A percentile compares a stretch with the other conserved stretches of the same genome.
These are phyloP conservation scores for Saturnispora mendoncae DNA, from an alignment of 805 yeast genomes.

Conservation along the genomic window DNA sequence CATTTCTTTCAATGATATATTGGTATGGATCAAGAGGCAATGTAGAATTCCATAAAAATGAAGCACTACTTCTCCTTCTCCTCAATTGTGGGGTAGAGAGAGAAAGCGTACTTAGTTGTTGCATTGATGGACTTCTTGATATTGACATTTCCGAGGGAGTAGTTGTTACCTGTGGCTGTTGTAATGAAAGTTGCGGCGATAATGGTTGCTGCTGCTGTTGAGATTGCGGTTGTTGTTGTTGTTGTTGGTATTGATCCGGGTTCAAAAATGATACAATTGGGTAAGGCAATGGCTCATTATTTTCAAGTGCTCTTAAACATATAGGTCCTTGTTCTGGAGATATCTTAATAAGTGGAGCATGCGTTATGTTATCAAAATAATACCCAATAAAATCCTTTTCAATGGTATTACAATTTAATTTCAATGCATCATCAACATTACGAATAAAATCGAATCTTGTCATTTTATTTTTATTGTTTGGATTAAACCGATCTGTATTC, in stretches of 20 bases:
- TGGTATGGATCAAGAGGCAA: conserved; percentile 30
- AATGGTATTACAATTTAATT: conserved; percentile 22
- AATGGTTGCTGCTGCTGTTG: conserved; percentile 5
- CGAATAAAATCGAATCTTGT: conserved; percentile 50
- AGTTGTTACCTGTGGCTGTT: no score
- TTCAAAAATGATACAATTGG: conserved; percentile 21
- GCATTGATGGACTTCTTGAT: conserved; percentile 5
- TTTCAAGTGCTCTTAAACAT: conserved; percentile 17
- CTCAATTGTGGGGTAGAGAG: conserved; percentile 11
- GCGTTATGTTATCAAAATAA: conserved; percentile 58
- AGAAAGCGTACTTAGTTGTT: background rate
- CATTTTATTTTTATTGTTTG: conserved; percentile 61
- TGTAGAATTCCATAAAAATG: conserved; percentile 24
- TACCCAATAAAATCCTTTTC: conserved; percentile 42
- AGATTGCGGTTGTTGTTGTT: conserved; percentile 4
- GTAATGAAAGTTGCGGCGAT: background rate
- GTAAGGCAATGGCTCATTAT: conserved; percentile 20
- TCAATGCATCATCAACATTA: conserved; percentile 24
- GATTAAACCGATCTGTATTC: conserved; percentile 68
- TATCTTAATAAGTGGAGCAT: conserved; percentile 44
- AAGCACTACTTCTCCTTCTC: conserved; percentile 21
- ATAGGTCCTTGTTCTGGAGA: conserved; percentile 20
- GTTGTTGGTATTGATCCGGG: conserved; percentile 7
- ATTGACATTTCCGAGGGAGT: background rate
- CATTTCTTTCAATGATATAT: conserved; percentile 25